A percentile compares a stretch with the other conserved stretches of the same genome.
Evolutionary conservation across 139 green algal species (phyloP).

Genomic region (Tetraselmis chui): DNA sequence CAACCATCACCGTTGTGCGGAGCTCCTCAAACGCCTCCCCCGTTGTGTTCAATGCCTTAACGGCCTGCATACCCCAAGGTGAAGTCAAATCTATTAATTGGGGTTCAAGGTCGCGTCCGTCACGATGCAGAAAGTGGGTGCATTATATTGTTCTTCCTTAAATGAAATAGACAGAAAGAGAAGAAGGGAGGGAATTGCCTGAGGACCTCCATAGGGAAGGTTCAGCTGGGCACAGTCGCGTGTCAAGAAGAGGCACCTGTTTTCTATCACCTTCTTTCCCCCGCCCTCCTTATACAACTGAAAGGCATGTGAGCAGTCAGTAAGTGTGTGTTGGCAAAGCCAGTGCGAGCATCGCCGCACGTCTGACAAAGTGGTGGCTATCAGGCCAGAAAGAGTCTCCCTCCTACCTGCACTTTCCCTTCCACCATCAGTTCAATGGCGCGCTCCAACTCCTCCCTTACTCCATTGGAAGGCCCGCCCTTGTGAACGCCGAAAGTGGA

Average conservation of each 20-base stretch:
- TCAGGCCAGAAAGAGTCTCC: no score
- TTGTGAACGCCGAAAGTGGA: neutral
- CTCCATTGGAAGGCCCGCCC: neutral
- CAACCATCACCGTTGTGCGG: neutral
- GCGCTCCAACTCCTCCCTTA: neutral
- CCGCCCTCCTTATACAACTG: no score
- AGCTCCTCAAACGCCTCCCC: neutral
- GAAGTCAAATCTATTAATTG: no score
- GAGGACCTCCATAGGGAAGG: neutral
- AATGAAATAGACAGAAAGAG: neutral
- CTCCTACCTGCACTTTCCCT: neutral
- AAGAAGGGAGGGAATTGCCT: neutral
- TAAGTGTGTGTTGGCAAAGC: no score
- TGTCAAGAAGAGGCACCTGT: conserved; percentile 3
- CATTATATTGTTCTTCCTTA: no score
- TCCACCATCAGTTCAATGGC: neutral
- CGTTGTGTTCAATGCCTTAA: neutral
- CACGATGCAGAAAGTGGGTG: no score
- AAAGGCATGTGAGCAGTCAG: no score
- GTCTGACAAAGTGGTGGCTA: no score
- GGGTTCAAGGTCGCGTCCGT: no score
- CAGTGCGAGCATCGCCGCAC: no score
- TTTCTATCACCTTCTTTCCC: neutral
- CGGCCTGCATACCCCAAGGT: neutral
- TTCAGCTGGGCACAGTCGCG: conserved; percentile 4